phyloP scores from a whole-genome alignment of 345 rosid species.

The Rhodamnia argentea region DNA sequence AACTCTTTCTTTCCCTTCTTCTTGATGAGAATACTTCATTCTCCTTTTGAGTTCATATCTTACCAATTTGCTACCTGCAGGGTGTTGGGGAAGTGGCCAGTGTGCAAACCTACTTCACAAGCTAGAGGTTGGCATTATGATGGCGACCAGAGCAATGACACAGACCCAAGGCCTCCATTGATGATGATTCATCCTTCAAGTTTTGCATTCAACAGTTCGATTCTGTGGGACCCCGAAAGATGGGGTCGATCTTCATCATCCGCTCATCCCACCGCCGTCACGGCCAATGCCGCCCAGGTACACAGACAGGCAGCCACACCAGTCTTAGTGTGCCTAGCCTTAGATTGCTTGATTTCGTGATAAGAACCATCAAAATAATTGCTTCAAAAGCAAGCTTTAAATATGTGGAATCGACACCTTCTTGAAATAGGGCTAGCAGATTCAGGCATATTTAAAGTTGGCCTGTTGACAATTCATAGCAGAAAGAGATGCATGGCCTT shows the following conservation, averaged over 20 bases:
- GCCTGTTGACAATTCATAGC: neutral
- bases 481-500: neutral
- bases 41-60: neutral
- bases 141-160: constrained; percentile 41
- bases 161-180: constrained; percentile 28
- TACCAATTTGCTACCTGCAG: constrained; percentile 14
- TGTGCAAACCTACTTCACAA: constrained; percentile 14
- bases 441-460: neutral
- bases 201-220: constrained; percentile 45
- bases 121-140: constrained; percentile 69
- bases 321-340: neutral
- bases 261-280: neutral
- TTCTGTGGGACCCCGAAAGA: constrained; percentile 45
- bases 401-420: neutral
- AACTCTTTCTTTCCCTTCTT: neutral
- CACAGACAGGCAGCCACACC: neutral
- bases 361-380: neutral
- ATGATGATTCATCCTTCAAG: constrained; percentile 42
- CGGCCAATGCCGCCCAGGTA: constrained; percentile 41
- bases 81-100: constrained; percentile 85
- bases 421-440: neutral
- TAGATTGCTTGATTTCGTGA: neutral
- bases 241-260: constrained; percentile 53
- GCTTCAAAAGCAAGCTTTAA: neutral
- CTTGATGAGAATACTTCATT: neutral